Base-by-base conservation (phyloP, 140 eudicot genomes). In the Stevia rebaudiana region DNA sequence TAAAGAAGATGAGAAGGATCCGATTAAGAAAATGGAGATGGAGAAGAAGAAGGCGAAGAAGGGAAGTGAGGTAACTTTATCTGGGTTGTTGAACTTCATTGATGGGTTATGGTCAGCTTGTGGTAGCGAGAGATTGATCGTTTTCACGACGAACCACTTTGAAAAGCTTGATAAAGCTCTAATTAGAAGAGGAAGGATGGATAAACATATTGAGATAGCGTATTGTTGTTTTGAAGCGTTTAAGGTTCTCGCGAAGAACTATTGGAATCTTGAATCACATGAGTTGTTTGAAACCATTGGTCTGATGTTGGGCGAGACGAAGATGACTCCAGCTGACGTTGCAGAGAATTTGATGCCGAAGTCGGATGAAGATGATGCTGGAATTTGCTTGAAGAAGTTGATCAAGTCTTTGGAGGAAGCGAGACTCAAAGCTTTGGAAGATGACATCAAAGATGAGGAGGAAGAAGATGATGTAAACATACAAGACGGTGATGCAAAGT, bases 51-150 rank as follows among this genome's bases (percentile, higher is more conserved):
- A 28, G 33, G n/a, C n/a, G n/a, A 28, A 41, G 62, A 50, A 74
- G 15, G 75, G 72, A n/a, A 71, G 82, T 42, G 68, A 80, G 60
- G 81, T 80, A 41, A 80, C 79, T 0, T 68, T 80, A 4, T 80
- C 82, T 0, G 85, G 79, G 37, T 33, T 76, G 10, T 0, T 80
- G 23, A 80, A 80, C 31, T 80, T 72, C 37, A 76, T 80, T 4
- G 77, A 80, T 3, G 86, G 82, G 47, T 15, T 80, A 21, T 80
- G 86, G 86, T 80, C 82, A 0, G 77, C 80, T 58, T 76, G 82
- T 51, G 86, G 86, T n/a, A 72, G 76, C 18, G 82, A 76, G 54
- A 81, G 82, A 44, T 3, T 81, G 8, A 51, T 81, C 28, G 82
- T 81, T 3, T 76, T 81, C 41, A 76, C 82, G 0, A 81, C 82